These are phyloP conservation scores for button mushroom (Agaricus bisporus) DNA, from an alignment of 768 basidiomycete species.

Conservation along the genomic window DNA sequence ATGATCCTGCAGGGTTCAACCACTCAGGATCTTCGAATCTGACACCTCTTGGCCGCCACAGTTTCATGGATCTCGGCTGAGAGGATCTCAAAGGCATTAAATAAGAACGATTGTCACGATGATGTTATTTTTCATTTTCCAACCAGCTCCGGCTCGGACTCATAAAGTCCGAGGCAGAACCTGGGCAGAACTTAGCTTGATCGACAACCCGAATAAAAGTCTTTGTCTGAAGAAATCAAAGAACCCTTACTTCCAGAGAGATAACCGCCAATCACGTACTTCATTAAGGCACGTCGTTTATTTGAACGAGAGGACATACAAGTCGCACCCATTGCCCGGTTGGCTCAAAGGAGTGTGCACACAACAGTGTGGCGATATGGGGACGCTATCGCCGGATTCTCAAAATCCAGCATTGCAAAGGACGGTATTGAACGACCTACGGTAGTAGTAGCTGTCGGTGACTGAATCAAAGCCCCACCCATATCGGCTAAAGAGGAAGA, in stretches of 20 bases:
- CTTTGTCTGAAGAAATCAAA: not conserved
- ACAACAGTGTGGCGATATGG: no score
- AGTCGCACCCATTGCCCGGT: no score
- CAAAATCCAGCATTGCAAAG: not conserved
- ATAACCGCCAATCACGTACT: not conserved
- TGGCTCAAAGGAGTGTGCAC: no score
- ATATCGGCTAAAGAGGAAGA: slow-evolving; percentile 22
- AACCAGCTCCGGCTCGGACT: not conserved
- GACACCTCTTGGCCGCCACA: not conserved
- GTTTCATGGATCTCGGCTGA: not conserved
- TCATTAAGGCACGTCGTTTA: not conserved
- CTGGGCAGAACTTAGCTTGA: no score
- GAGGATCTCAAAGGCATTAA: not conserved
- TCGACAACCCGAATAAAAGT: not conserved
- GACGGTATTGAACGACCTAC: slow-evolving; percentile 8
- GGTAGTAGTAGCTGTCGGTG: slow-evolving; percentile 3
- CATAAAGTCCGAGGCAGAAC: not conserved
- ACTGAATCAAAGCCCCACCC: slow-evolving; percentile 16
- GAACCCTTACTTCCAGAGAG: not conserved
- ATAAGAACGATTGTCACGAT: not conserved
- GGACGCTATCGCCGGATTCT: not conserved
- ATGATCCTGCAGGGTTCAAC: no score
- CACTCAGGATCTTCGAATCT: not conserved
- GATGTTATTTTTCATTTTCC: not conserved
- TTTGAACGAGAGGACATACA: no score